phyloP scores from a whole-genome alignment of 257 asterid species.

The Nicotiana attenuata region DNA sequence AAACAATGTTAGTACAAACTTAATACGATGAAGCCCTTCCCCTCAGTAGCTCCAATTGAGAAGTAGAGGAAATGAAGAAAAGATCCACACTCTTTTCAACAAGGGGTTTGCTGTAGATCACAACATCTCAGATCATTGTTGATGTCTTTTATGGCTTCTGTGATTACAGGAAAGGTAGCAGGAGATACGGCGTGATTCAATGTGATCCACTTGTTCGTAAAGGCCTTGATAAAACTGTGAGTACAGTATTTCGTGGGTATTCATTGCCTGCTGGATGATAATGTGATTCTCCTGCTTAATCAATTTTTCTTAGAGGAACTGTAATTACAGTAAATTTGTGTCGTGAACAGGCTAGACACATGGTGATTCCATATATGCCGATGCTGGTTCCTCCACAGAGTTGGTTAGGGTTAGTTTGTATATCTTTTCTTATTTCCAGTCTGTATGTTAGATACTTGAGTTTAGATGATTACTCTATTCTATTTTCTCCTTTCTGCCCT shows the following conservation, averaged over 20 bases:
- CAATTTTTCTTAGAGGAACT: not conserved
- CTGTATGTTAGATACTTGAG: not conserved
- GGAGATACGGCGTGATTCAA: conserved; percentile 93
- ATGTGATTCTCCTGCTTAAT: not conserved
- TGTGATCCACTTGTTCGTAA: conserved; percentile 92
- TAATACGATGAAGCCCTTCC: not conserved
- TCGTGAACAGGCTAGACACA: conserved; percentile 79
- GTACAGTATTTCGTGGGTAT: conserved; percentile 10
- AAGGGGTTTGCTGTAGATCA: not conserved
- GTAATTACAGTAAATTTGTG: conserved; percentile 8
- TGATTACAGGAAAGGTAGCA: conserved; percentile 48
- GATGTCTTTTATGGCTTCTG: not conserved
- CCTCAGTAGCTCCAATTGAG: not conserved
- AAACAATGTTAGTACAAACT: conserved; percentile 57
- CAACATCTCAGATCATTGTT: not conserved
- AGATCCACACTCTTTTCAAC: conserved; percentile 6
- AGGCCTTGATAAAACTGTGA: conserved; percentile 92
- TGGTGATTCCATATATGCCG: conserved; percentile 99
- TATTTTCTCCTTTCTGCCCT: not conserved
- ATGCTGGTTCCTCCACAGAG: conserved; percentile 90
- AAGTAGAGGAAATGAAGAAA: not conserved
- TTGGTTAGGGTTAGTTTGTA: conserved; percentile 68
- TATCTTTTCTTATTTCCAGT: not conserved
- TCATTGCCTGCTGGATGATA: not conserved
- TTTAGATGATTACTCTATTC: not conserved